Base-by-base conservation (phyloP, 345 rosid genomes). In the Populus tremula region DNA sequence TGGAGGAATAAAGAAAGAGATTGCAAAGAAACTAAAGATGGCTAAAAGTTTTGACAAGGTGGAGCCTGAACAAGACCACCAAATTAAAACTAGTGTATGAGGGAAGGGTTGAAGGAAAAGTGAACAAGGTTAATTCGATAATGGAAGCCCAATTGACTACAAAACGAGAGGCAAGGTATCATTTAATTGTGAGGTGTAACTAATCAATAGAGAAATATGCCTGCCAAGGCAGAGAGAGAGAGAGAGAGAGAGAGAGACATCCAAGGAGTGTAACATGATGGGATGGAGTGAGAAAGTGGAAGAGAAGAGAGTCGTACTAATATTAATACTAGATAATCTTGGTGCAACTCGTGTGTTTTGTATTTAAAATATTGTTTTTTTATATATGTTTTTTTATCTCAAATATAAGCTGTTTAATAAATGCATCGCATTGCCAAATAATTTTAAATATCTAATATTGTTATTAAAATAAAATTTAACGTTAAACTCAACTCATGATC, bases 161-260 rank as follows among this genome's bases (percentile, higher is more conserved):
- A 83, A 84, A 83, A 72, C 84, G 78, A 72, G 83, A 70, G 89
- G 80, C 89, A 80, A 83, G 87, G 79, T 82, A 86, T 80, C 83
- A 80, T 80, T 82, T 27, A 27, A 27, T 1, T 74, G 77, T 80
- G 90, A 70, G 79, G 73, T 81, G 87, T 86, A 80, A 89, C 86
- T 81, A 80, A 79, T 87, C 86, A 79, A 88, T 80, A 83, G 61
- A 81, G 80, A 78, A 73, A 72, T 74, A 86, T 84, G 78, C 76
- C 38, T 84, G 78, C 76, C 38, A 79, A 84, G 76, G 79, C 53
- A 84, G 62, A 75, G 71, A 77, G 76, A 77, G 72, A 29, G 27
- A 27, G 27, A 27, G 27, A 27, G 27, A 27, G 27, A 27, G 27
- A 27, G 27, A 27, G 27, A 27, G 27, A 1, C 27, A 27, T 27